These are phyloP conservation scores for Pisolithus marmoratus DNA, from an alignment of 768 basidiomycete genomes.

Conservation along the genomic window DNA sequence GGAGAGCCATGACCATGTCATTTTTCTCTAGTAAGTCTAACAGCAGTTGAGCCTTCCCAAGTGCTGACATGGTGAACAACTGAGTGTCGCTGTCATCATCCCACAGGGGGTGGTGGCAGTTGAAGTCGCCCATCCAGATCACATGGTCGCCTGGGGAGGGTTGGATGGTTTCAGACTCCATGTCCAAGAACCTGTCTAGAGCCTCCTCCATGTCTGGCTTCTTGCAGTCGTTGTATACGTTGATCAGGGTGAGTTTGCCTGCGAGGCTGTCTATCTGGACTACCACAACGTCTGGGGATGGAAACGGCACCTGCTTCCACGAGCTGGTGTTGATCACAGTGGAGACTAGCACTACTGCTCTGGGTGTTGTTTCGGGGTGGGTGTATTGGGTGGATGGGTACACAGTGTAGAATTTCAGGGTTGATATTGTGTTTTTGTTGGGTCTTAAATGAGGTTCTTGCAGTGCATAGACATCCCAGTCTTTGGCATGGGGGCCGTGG, in stretches of 20 bases:
- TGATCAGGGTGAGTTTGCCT: slow-evolving; percentile 9
- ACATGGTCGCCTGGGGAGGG: slow-evolving; percentile 4
- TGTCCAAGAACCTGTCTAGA: not conserved
- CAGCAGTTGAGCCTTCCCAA: not conserved
- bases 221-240: slow-evolving; percentile 9
- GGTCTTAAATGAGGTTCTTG: not conserved
- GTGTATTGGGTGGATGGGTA: not conserved
- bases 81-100: slow-evolving; percentile 6
- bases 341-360: slow-evolving; percentile 17
- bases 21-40: slow-evolving; percentile 4
- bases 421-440: not conserved
- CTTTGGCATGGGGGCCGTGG: not conserved
- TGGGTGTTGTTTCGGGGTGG: not conserved
- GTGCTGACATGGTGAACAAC: slow-evolving; percentile 5
- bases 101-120: slow-evolving; percentile 21
- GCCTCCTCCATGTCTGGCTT: not conserved
- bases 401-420: not conserved
- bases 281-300: slow-evolving; percentile 15
- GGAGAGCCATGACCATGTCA: slow-evolving; percentile 4
- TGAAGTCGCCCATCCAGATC: slow-evolving; percentile 22
- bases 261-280: slow-evolving; percentile 8
- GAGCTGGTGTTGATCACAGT: slow-evolving; percentile 9
- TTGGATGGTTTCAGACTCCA: not conserved
- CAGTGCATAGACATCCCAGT: slow-evolving; percentile 3
- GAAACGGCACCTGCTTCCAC: slow-evolving; percentile 19